Evolutionary conservation across 31 red algal species (phyloP), one percentile per base, ranked within the genome.

Genomic region (Endocladia muricata): DNA sequence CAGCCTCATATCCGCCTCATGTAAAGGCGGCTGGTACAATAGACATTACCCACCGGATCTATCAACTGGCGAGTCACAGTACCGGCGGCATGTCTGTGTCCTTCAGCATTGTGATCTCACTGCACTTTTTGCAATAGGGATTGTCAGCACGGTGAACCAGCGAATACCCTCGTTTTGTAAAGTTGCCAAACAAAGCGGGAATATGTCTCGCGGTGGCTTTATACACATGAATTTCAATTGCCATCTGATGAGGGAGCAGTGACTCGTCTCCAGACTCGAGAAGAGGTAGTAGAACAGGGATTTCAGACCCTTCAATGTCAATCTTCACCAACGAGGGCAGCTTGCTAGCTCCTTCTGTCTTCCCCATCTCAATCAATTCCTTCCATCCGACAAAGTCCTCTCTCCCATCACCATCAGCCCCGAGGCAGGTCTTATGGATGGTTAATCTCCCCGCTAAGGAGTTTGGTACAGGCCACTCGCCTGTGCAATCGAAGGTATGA

Each of bases 141-240:
- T 68, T 68, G 41, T 68, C 63, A 11, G 28, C 63, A 7, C 63
- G 63, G 41, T 68, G 63, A 22, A 68, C 63, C 21, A 68, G 63
- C 7, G 4, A 4, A 37, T 68, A 68, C 5, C 63, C 63, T 22
- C 9, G 6, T 8, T 6, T 32, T 17, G 63, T 37, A 30, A 68
- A 39, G 32, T 68, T 68, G n/a, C 28, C 63, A 22, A 68, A 68
- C 4, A 32, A 68, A 4, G 36, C 63, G 9, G 4, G 7, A 30
- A 68, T 41, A 30, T 15, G 33, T 9, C 41, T 6, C 33, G 7
- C 41, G n/a, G 25, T 9, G n/a, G 32, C 32, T 7, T 4, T 30
- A 38, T 40, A 68, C 8, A 32, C 70, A 75, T 75, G 73, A 62
- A 77, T 28, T 36, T 77, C 73, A n/a, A 77, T 64, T 3, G 47